Evolutionary conservation across 2,329 filamentous ascomycete species (phyloP).

Genomic region (Ascochyta pisi): DNA sequence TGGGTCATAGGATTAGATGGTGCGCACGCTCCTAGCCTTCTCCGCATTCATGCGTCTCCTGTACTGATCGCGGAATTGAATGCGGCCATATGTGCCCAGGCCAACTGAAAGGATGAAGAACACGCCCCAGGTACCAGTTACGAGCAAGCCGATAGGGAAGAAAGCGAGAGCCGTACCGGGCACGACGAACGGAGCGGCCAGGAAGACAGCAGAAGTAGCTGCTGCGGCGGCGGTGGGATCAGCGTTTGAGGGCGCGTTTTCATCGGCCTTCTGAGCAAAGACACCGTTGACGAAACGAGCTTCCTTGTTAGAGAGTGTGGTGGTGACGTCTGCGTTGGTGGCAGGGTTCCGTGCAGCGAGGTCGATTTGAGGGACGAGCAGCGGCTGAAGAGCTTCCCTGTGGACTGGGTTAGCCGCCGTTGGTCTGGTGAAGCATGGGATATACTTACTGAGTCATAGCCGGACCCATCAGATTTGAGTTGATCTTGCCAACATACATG

Average conservation of each 20-base stretch:
- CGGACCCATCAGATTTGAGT: slow-evolving; percentile 60
- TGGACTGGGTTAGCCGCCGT: slow-evolving; percentile 19
- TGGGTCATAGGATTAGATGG: slow-evolving; percentile 35
- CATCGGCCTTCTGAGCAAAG: slow-evolving; percentile 64
- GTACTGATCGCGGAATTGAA: slow-evolving; percentile 71
- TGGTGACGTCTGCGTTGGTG: slow-evolving; percentile 61
- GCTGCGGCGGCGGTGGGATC: slow-evolving; percentile 53
- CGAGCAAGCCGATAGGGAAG: slow-evolving; percentile 72
- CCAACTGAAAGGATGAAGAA: slow-evolving; percentile 62
- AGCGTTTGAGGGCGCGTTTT: slow-evolving; percentile 55
- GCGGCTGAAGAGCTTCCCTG: slow-evolving; percentile 65
- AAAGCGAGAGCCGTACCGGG: slow-evolving; percentile 73
- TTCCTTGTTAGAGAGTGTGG: slow-evolving; percentile 72
- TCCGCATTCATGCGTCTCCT: slow-evolving; percentile 58
- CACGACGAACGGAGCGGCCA: slow-evolving; percentile 66
- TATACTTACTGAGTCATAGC: slow-evolving; percentile 67
- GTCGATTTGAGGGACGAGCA: slow-evolving; percentile 73
- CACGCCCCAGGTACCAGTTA: slow-evolving; percentile 68
- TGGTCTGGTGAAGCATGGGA: background rate
- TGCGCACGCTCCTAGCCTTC: slow-evolving; percentile 39
- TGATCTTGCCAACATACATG: slow-evolving; percentile 73
- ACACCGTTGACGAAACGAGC: slow-evolving; percentile 74
- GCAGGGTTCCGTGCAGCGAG: slow-evolving; percentile 63
- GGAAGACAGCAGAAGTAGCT: slow-evolving; percentile 51
- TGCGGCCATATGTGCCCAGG: slow-evolving; percentile 70